phyloP scores from a whole-genome alignment of 2,329 filamentous ascomycete genomes.

The Ophiocordyceps unilateralis region DNA sequence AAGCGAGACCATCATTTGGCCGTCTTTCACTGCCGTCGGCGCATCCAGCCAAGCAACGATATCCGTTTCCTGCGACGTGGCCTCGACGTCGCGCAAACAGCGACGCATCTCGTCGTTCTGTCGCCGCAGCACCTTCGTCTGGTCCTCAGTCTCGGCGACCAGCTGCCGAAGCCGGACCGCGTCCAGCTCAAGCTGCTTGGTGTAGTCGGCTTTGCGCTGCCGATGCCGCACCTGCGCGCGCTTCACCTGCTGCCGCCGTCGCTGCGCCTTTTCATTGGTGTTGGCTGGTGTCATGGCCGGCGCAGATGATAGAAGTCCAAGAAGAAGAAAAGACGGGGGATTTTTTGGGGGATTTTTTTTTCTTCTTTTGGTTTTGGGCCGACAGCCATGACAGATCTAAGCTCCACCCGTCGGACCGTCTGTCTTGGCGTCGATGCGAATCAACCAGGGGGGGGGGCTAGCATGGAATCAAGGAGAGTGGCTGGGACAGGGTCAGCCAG shows the following conservation, averaged over 20 bases:
- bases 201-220: constrained; percentile 37
- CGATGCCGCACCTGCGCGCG: constrained; percentile 37
- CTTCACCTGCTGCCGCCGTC: constrained; percentile 32
- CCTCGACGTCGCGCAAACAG: constrained; percentile 13
- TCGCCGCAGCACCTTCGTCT: constrained; percentile 16
- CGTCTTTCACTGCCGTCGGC: too few species aligned
- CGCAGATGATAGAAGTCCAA: too few species aligned
- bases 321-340: too few species aligned
- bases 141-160: constrained; percentile 24
- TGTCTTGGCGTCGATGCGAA: background rate
- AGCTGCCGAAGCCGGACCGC: constrained; percentile 27
- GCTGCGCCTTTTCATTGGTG: constrained; percentile 22
- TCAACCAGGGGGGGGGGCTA: too few species aligned
- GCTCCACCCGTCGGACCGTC: background rate
- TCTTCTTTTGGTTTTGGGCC: too few species aligned
- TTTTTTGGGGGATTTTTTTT: too few species aligned
- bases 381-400: background rate
- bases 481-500: too few species aligned
- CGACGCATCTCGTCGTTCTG: constrained; percentile 27
- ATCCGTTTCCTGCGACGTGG: too few species aligned
- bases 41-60: background rate
- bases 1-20: background rate
- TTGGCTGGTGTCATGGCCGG: constrained; percentile 3
- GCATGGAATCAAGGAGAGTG: too few species aligned
- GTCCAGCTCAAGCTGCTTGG: constrained; percentile 35